These are phyloP conservation scores for Mallotus nudiflorus DNA, from an alignment of 345 rosid species.

Conservation along the genomic window DNA sequence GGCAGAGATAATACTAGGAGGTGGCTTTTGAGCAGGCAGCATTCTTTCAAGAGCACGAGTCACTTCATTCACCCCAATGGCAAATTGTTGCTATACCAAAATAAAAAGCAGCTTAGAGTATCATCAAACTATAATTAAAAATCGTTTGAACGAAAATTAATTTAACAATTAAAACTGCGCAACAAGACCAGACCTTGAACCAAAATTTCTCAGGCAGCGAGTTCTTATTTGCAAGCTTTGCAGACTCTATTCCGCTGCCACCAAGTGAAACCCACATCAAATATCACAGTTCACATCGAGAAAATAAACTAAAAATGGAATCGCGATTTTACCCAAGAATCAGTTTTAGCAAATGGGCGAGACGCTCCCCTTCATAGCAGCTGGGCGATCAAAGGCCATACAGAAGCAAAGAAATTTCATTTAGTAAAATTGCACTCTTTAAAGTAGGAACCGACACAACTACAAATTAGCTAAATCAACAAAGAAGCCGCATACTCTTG, in stretches of 20 bases:
- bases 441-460: background rate
- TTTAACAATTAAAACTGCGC: background rate
- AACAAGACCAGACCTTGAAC: conserved; percentile 57
- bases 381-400: conserved; percentile 17
- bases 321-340: conserved; percentile 46
- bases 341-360: conserved; percentile 47
- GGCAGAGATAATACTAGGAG: background rate
- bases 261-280: background rate
- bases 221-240: conserved; percentile 44
- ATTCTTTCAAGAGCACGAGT: conserved; percentile 76
- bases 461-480: background rate
- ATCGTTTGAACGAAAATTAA: background rate
- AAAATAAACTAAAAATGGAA: background rate
- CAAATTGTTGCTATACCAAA: conserved; percentile 62
- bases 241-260: conserved; percentile 51
- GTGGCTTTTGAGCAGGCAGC: conserved; percentile 30
- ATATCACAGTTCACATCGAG: background rate
- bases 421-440: background rate
- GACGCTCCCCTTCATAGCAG: conserved; percentile 58
- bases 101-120: background rate
- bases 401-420: background rate
- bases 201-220: conserved; percentile 71
- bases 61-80: conserved; percentile 88
- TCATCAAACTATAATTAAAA: too few species aligned
- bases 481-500: conserved; percentile 19